Base-by-base conservation (phyloP, 306 rosid genomes). In the Oxytropis ochrocephala region DNA sequence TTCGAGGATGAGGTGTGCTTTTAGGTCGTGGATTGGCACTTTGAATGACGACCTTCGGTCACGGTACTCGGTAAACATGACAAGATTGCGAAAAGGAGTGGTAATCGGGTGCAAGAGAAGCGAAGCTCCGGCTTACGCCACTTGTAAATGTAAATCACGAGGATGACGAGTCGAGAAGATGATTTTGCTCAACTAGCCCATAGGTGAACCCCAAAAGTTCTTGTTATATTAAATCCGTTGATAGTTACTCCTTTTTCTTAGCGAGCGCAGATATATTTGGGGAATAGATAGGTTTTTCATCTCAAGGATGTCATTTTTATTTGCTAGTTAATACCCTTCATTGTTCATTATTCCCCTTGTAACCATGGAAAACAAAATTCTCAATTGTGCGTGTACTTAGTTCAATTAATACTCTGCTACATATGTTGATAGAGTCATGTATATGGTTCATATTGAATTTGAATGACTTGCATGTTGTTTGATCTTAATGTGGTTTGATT, bases 21-120 rank as follows among this genome's bases (percentile, higher is more conserved):
- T 74, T 94, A 36, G 79, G 74, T 75, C 91, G 75, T 78, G 97
- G 91, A 73, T 66, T 95, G 82, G 76, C 91, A 44, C 78, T n/a
- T n/a, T 95, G 84, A 95, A 95, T 54, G 97, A 95, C 76, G 82
- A 58, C 80, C 83, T 95, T 77, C 97, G 91, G 81, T 89, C n/a
- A n/a, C 87, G 56, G 99, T 83, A 46, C 87, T 95, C 63, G 0
- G 80, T 48, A 90, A 64, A 32, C 97, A 95, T 19, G 97, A 89
- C 49, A 78, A 81, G 63, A 83, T 91, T 73, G 95, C 55, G 1
- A 75, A 81, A 14, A 95, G 96, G 74, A 61, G 80, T 59, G 69
- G 84, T 52, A 44, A 49, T 39, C 67, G 36, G 86, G 55, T 62
- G 79, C 72, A 29, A 77, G 83, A 74, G 91, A 72, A 79, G 76